A percentile compares a stretch with the other conserved stretches of the same genome.
Conservation (phyloP, 345 rosid species). For the Arabidopsis arenosa region DNA sequence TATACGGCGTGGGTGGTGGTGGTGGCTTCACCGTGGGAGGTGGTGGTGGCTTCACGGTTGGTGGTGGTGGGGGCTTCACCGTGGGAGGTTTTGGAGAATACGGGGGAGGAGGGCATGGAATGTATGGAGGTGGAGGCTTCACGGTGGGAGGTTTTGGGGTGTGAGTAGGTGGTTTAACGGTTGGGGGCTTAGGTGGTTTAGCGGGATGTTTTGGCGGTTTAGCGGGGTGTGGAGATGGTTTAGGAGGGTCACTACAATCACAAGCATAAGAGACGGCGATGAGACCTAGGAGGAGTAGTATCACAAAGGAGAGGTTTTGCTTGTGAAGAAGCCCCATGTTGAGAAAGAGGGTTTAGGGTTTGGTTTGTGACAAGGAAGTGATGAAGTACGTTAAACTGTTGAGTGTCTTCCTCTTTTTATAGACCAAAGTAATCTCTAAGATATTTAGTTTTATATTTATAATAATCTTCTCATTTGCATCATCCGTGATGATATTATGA, state of each 20-base stretch:
- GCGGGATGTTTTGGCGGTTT: constrained; percentile 53
- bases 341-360: constrained; percentile 27
- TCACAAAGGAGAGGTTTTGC: constrained; percentile 26
- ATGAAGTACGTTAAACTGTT: constrained; percentile 33
- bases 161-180: constrained; percentile 27
- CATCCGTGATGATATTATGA: constrained; percentile 37
- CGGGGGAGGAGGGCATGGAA: too few species aligned
- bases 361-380: constrained; percentile 14
- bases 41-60: constrained; percentile 35
- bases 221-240: constrained; percentile 46
- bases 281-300: constrained; percentile 33
- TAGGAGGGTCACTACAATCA: constrained; percentile 44
- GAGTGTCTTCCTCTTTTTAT: constrained; percentile 29
- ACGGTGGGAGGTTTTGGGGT: constrained; percentile 33
- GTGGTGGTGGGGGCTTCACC: constrained; percentile 37
- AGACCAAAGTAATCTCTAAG: constrained; percentile 6
- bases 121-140: constrained; percentile 33
- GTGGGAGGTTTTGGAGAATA: constrained; percentile 42
- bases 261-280: constrained; percentile 36
- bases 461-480: constrained; percentile 22
- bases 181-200: constrained; percentile 54
- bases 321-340: constrained; percentile 41
- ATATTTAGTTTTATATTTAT: not conserved
- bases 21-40: too few species aligned
- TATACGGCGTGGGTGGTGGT: constrained; percentile 27